Base-by-base conservation (phyloP, 2,329 filamentous ascomycete genomes). In the Bipolaris cookei region DNA sequence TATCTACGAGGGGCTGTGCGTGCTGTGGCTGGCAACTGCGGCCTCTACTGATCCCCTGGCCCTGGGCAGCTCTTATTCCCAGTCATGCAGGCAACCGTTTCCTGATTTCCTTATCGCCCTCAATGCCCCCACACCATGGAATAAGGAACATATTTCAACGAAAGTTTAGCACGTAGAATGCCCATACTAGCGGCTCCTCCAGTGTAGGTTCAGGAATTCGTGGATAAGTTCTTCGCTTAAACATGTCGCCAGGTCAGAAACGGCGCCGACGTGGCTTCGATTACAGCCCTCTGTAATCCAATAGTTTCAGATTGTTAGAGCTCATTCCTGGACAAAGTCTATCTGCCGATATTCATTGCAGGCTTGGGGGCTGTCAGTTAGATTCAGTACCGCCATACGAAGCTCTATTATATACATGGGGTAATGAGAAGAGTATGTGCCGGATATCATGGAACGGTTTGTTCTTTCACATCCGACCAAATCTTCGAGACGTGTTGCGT, bases 311-410 rank as follows among this genome's bases (percentile, higher is more conserved):
- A 42, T 51, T 51, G 28, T 47, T 56, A 44, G 47, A 56, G 47
- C 47, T 56, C 38, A 51, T 56, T 41, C 43, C 39, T 45, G 47
- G 39, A 51, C 6, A 21, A 6, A 56, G 54, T 18, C 47, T 41
- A 41, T 45, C 8, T 47, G 46, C 54, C 41, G 54, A 51, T 56
- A 56, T 51, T 46, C 47, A 56, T 34, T 56, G 54, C 54, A 51
- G 47, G 54, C 54, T 56, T 47, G 47, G 13, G 39, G 11, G 42
- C 46, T 51, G 47, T 34, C 47, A 39, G 13, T 45, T 56, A 51
- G 41, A 56, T 39, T 51, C 47, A 23, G 54, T 47, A 51, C 54
- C 39, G n/a, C 39, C 54, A 50, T 58, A 58, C 23, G 41, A 44
- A 30, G 41, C 41, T 44, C n/a, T 44, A 16, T 44, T 23, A 30